Conservation (phyloP, 2,329 filamentous ascomycete species). For the Chalaropsis ovoidea region DNA sequence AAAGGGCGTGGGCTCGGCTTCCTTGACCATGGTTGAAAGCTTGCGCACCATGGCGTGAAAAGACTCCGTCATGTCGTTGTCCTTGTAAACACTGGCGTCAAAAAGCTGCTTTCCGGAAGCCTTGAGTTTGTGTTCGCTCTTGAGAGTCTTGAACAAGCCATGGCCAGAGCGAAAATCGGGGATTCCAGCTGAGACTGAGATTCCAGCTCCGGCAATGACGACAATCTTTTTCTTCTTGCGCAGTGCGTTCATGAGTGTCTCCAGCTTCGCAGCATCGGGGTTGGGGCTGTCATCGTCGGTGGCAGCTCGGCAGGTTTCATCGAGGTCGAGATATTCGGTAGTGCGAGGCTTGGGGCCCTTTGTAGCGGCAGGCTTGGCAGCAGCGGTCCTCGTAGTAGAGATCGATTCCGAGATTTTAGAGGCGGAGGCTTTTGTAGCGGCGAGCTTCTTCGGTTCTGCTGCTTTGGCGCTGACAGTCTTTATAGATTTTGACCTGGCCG, state of each 20-base stretch:
- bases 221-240: conserved; percentile 93
- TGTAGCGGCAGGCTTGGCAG: neutral
- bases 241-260: conserved; percentile 61
- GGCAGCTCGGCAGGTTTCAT: conserved; percentile 30
- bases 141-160: conserved; percentile 77
- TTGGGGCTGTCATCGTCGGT: conserved; percentile 39
- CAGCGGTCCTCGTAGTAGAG: conserved; percentile 9
- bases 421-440: neutral
- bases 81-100: conserved; percentile 93
- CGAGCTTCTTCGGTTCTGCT: neutral
- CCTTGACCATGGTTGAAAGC: conserved; percentile 66
- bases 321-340: conserved; percentile 72
- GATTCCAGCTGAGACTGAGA: conserved; percentile 92
- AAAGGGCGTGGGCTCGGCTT: conserved; percentile 73
- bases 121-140: conserved; percentile 81
- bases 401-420: conserved; percentile 1
- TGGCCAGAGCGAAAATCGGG: conserved; percentile 91
- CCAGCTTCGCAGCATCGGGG: conserved; percentile 48
- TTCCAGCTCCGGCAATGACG: conserved; percentile 89
- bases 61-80: conserved; percentile 74
- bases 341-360: conserved; percentile 49
- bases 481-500: conserved; percentile 33
- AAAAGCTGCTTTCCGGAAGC: conserved; percentile 87
- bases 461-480: neutral
- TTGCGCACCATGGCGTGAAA: conserved; percentile 96